Base-by-base conservation (phyloP, 2,329 filamentous ascomycete species). In the Eurotiales sp. region DNA sequence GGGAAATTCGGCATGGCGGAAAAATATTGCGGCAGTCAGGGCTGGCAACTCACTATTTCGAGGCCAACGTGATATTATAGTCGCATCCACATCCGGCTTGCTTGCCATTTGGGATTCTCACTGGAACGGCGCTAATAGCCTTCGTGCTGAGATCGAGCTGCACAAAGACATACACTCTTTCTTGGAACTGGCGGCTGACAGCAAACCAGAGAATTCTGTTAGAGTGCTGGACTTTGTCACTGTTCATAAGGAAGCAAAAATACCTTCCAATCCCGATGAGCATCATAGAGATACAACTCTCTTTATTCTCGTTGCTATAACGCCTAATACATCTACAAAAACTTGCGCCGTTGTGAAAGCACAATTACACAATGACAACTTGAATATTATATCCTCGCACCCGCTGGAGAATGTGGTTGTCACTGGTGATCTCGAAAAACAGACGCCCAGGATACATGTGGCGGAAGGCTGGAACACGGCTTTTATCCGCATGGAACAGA, bases 51-150 rank as follows among this genome's bases (percentile, higher is more conserved):
- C 86, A 8, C 77, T 79, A 32, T 82, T 84, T 52, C 84, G 90
- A 56, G 91, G 90, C 21, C 90, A 96, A 69, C 85, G 91, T 64
- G 89, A 91, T 59, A 79, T 96, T 29, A 81, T 96, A 42, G 84
- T 91, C 32, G 83, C 86, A 12, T 93, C 90, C 1, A 80, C 83
- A 49, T 86, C 86, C 60, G 92, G 88, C 23, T 81, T 85, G 52
- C 73, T 99, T 22, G 86, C 95, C 60, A 80, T 86, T 7, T 99
- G 93, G 93, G 88, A 87, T 63, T 79, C 96, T 39, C 90, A 92
- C 62, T 89, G 92, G 67, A 88, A 88, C 55, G 91, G 91, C 29
- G 88, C 91, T 58, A 85, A 90, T 63, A 83, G 87, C 39, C 78
- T 89, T 43, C 80, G 87, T 42, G 80, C 80, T 22, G 88, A 92